Evolutionary conservation across 768 basidiomycete species (phyloP), one percentile per base, ranked within the genome.

Genomic region (Antrodiella citrinella): DNA sequence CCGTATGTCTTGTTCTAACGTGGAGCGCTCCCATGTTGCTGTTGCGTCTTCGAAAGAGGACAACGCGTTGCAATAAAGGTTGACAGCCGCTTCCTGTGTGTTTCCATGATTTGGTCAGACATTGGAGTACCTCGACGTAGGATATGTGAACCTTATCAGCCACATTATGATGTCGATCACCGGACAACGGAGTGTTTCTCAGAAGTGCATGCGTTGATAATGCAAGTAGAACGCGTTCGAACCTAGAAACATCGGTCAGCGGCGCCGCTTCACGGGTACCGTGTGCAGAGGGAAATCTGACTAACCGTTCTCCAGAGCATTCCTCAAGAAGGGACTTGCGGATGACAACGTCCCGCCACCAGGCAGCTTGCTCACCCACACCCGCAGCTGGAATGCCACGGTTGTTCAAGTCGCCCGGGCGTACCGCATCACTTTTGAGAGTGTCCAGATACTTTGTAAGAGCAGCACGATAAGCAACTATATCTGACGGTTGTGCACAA

Each of bases 261-360:
- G 51, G 51, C 40, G 35, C 35, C 24, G 26, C 0, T 51, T 24
- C 10, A 9, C 24, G 48, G 48, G 20, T 54, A 21, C n/a, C 41
- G 38, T 30, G 4, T 7, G 7, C 30, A 35, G 30, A 35, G 7
- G 15, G 30, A 15, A 35, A 15, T 35, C 30, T 7, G 15, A 53
- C 66, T 42, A 45, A 78, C 78, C 69, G 69, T 49, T 74, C 74
- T 20, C 79, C 77, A 21, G 65, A 57, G 55, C 76, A 80, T 54
- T 80, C 78, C 51, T 80, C 78, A 22, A 80, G 57, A 21, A 80
- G 54, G 5, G 78, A 78, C 55, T 74, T 80, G 23, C 78, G 69
- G 3, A 79, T 76, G 3, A 78, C 66, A 2, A 78, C 70, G 46
- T 78, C 74, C 59, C 70, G 76, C 80, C 80, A 81, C 78, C 78